Conservation (phyloP, 2,329 filamentous ascomycete species). For the Purpureocillium lavendulum region DNA sequence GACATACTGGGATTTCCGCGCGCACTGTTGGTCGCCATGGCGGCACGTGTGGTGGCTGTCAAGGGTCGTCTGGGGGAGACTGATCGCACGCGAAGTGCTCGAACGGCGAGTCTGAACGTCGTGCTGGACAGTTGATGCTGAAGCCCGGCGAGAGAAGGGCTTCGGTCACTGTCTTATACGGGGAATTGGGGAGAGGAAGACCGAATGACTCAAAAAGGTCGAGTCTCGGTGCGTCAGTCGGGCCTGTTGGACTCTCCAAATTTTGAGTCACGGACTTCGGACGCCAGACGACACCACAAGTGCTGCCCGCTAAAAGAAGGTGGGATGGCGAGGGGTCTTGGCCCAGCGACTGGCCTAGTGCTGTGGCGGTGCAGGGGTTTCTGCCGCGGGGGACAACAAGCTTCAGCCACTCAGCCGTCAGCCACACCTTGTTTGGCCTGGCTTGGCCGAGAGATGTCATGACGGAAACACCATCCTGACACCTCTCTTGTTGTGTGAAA, state of each 20-base stretch:
- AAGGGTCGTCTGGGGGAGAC: constrained; percentile 37
- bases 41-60: constrained; percentile 30
- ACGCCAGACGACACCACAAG: constrained; percentile 1
- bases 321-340: constrained; percentile 11
- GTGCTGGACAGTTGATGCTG: constrained; percentile 25
- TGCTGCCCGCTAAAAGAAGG: constrained; percentile 1
- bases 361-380: constrained; percentile 10
- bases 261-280: constrained; percentile 11
- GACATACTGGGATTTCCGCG: constrained; percentile 31
- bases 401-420: constrained; percentile 6
- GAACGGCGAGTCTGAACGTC: constrained; percentile 42
- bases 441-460: no score
- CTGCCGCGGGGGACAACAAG: not conserved
- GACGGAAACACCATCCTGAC: no score
- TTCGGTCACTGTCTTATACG: constrained; percentile 18
- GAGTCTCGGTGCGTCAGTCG: not conserved
- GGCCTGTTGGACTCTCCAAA: constrained; percentile 1
- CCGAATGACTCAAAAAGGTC: constrained; percentile 2
- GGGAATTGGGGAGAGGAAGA: constrained; percentile 1
- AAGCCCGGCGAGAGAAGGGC: constrained; percentile 27
- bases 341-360: constrained; percentile 4
- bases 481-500: no score
- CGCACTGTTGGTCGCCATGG: constrained; percentile 52
- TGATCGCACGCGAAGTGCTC: constrained; percentile 52
- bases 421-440: constrained; percentile 2